Base-by-base conservation (phyloP, 2,329 filamentous ascomycete genomes). In the Curvularia sp. region DNA sequence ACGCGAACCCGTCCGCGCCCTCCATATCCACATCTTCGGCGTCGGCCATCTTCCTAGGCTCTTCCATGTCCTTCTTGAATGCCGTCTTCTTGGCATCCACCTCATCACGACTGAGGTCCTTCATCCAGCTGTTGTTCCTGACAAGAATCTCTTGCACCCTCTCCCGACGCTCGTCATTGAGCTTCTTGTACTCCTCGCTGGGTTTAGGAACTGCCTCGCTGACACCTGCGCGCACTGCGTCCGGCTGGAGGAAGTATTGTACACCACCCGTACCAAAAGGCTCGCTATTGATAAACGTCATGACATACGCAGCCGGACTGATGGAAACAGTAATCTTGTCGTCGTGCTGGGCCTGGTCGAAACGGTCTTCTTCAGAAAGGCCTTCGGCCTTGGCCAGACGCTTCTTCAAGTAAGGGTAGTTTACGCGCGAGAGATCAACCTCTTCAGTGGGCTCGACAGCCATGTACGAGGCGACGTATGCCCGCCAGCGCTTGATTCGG, bases 401-500 rank as follows among this genome's bases (percentile, higher is more conserved):
- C 49, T 80, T 74, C 63, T 78, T 80, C 45, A 81, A 72, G 57
- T 80, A 77, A 0, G 80, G 79, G 9, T 75, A 69, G 27, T 68
- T 63, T n/a, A 81, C 70, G 13, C 66, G 65, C 28, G 59, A 62
- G 47, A 60, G 55, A 47, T 73, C 68, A 9, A 82, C 72, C 42
- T 78, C 77, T 52, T 80, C 83, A 0, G 95, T 99, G 1, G 92
- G 91, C 71, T 97, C 92, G 23, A 93, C 86, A 63, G 92, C 91
- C 66, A 92, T 91, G 77, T 91, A 98, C 0, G 93, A 93, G 18
- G 94, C 93, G 56, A 97, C 92, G 75, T 99, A 99, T 80, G 96
- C 96, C 69, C 94, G 91, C 95, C 95, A 99, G 38, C 87, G 81
- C 61, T 84, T 83, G 64, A 87, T 83, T 3, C 81, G 78, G 51